Conservation (phyloP, 169 alveolate genomes). For the Cryptosporidium muris region DNA sequence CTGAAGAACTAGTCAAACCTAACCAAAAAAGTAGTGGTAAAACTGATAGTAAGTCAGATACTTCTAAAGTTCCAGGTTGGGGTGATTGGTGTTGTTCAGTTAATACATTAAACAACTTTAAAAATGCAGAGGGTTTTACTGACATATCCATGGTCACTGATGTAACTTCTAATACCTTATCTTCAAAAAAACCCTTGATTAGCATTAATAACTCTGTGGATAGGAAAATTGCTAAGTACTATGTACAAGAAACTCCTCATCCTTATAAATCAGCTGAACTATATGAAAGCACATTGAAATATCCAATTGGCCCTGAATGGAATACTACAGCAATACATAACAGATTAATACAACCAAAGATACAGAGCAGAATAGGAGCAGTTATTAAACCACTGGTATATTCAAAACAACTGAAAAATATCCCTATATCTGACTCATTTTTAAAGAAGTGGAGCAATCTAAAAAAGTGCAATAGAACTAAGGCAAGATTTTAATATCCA, state of each 20-base stretch:
- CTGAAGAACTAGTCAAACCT: neutral
- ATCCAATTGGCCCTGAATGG: constrained; percentile 84
- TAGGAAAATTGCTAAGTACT: constrained; percentile 70
- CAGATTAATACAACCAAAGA: constrained; percentile 85
- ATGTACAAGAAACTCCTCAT: constrained; percentile 72
- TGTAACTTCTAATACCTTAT: too few relatives aligned
- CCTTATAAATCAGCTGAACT: constrained; percentile 73
- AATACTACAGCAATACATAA: constrained; percentile 83
- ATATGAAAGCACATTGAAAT: constrained; percentile 74
- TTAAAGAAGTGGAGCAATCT: constrained; percentile 44
- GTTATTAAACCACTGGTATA: constrained; percentile 79
- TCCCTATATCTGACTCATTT: constrained; percentile 52
- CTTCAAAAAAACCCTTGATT: constrained; percentile 7
- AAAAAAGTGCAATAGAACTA: constrained; percentile 54
- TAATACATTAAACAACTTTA: neutral
- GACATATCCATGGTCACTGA: too few relatives aligned
- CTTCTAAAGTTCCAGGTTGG: constrained; percentile 38
- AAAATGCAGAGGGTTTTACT: neutral
- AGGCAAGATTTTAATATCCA: constrained; percentile 55
- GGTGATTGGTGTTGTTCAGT: constrained; percentile 55
- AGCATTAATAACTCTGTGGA: constrained; percentile 58
- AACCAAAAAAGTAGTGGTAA: neutral
- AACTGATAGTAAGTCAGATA: neutral
- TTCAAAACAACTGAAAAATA: constrained; percentile 71
- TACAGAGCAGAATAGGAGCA: constrained; percentile 81